These are phyloP conservation scores for Rheum nobile DNA, from an alignment of 148 eudicot genomes.

Conservation along the genomic window DNA sequence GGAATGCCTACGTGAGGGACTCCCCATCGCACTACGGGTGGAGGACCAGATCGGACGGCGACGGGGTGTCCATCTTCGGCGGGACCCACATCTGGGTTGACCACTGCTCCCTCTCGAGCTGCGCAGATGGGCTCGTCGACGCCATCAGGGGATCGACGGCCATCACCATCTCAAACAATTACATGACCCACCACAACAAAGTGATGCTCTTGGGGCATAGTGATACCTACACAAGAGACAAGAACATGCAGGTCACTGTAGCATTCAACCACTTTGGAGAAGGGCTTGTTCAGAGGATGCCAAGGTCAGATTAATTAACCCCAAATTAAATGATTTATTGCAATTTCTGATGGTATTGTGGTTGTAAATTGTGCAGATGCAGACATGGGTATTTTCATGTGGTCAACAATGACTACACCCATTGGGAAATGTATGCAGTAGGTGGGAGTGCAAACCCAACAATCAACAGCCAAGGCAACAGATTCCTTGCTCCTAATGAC, in stretches of 20 bases:
- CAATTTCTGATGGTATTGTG: not conserved
- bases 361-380: conserved; percentile 28
- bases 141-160: conserved; percentile 52
- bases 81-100: conserved; percentile 58
- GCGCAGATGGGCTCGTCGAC: conserved; percentile 47
- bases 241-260: conserved; percentile 48
- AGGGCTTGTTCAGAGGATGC: conserved; percentile 54
- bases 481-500: conserved; percentile 41
- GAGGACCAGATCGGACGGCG: conserved; percentile 52
- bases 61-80: conserved; percentile 51
- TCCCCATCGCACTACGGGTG: conserved; percentile 43
- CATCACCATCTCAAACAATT: conserved; percentile 48
- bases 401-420: conserved; percentile 57
- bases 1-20: conserved; percentile 45
- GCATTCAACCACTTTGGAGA: conserved; percentile 43
- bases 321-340: too few relatives aligned
- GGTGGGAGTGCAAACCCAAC: conserved; percentile 55
- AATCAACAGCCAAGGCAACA: conserved; percentile 46
- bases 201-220: conserved; percentile 57
- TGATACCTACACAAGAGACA: conserved; percentile 29
- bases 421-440: conserved; percentile 58
- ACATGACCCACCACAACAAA: conserved; percentile 50
- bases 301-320: conserved; percentile 24
- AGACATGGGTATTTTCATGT: conserved; percentile 66
- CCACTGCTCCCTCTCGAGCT: conserved; percentile 44